Conservation (phyloP, 2,329 filamentous ascomycete genomes). For the Dothistroma pini region DNA sequence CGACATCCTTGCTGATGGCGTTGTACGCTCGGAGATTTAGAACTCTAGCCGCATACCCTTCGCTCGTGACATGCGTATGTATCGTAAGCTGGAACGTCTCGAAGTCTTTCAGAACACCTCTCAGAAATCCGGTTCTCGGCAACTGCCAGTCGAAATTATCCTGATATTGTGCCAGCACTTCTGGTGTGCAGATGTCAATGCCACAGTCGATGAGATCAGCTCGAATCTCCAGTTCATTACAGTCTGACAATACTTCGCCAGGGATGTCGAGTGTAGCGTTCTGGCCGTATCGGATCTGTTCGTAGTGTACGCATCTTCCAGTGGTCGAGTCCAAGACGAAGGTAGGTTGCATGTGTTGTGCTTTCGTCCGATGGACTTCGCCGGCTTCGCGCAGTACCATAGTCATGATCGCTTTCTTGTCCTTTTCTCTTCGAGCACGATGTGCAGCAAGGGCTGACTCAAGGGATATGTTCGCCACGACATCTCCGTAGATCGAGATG, state of each 20-base stretch:
- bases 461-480: slow-evolving; percentile 86
- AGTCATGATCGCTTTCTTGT: slow-evolving; percentile 98
- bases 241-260: slow-evolving; percentile 68
- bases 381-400: slow-evolving; percentile 82
- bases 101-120: slow-evolving; percentile 92
- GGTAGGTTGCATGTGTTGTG: slow-evolving; percentile 69
- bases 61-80: slow-evolving; percentile 77
- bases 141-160: slow-evolving; percentile 97
- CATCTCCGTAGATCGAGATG: slow-evolving; percentile 84
- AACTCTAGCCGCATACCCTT: slow-evolving; percentile 82
- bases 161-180: slow-evolving; percentile 90
- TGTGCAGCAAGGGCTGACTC: slow-evolving; percentile 74
- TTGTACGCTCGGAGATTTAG: slow-evolving; percentile 87
- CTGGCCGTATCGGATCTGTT: slow-evolving; percentile 74
- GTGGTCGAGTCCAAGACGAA: slow-evolving; percentile 82
- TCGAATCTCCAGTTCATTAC: slow-evolving; percentile 75
- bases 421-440: slow-evolving; percentile 71
- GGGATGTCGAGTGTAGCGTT: slow-evolving; percentile 65
- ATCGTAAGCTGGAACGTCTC: slow-evolving; percentile 98
- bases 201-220: slow-evolving; percentile 89
- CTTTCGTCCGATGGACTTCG: slow-evolving; percentile 70
- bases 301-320: slow-evolving; percentile 85
- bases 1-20: slow-evolving; percentile 79
- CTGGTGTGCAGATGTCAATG: slow-evolving; percentile 96
- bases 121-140: slow-evolving; percentile 81